Percentiles rank a stretch among this genome's conserved stretches.
These are phyloP conservation scores for Curvularia sp. DNA, from an alignment of 2,329 filamentous ascomycete species.

Conservation along the genomic window DNA sequence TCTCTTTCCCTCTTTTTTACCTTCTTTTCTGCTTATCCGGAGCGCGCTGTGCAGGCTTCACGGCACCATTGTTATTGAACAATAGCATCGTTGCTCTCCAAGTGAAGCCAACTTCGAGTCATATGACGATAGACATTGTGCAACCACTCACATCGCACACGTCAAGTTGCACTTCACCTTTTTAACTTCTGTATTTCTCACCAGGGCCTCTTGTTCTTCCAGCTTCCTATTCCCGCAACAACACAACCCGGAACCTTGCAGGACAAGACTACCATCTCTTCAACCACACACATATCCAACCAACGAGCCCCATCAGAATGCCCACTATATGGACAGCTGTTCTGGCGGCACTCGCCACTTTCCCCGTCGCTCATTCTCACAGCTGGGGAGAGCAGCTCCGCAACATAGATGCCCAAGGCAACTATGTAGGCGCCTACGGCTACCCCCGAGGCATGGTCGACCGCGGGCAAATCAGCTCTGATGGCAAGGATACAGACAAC, in stretches of 20 bases:
- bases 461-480: conserved; percentile 58
- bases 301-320: conserved; percentile 26
- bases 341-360: conserved; percentile 30
- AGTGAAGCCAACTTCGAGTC: conserved; percentile 35
- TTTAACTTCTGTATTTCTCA: conserved; percentile 1
- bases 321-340: conserved; percentile 23
- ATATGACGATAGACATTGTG: conserved; percentile 24
- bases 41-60: conserved; percentile 23
- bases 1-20: conserved; percentile 21
- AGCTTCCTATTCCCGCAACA: not conserved
- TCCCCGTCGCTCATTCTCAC: conserved; percentile 58
- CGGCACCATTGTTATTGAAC: conserved; percentile 34
- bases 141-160: conserved; percentile 20
- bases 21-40: conserved; percentile 25
- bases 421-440: conserved; percentile 73
- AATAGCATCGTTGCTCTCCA: conserved; percentile 37
- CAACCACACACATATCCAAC: conserved; percentile 5
- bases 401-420: conserved; percentile 75
- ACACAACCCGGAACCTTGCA: conserved; percentile 7
- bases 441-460: conserved; percentile 75
- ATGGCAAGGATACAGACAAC: conserved; percentile 60
- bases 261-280: conserved; percentile 9
- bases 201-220: conserved; percentile 6
- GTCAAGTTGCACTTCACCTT: conserved; percentile 24
- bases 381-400: conserved; percentile 83